phyloP scores from a whole-genome alignment of 2,329 filamentous ascomycete genomes.

The Pseudogymnoascus sp. region DNA sequence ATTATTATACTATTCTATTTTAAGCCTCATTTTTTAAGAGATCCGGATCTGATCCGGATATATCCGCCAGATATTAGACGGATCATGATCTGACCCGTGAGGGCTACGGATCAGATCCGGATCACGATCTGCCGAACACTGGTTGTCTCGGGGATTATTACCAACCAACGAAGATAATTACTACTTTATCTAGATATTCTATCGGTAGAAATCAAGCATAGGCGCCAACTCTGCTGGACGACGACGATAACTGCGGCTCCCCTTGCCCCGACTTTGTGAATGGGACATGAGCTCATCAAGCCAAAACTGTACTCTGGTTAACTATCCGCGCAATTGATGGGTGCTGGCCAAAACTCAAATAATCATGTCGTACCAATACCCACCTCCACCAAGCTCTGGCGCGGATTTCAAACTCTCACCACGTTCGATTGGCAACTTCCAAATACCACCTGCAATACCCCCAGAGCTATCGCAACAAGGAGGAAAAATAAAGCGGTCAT shows the following conservation, averaged over 20 bases:
- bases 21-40: no score
- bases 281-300: constrained; percentile 6
- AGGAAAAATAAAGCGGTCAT: constrained; percentile 36
- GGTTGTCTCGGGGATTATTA: no score
- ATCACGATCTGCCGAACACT: no score
- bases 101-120: no score
- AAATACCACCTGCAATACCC: background rate
- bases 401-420: constrained; percentile 1
- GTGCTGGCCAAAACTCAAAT: constrained; percentile 3
- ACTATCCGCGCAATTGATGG: background rate
- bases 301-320: constrained; percentile 4
- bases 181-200: no score
- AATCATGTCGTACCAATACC: constrained; percentile 9
- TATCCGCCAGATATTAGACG: no score
- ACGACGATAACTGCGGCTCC: constrained; percentile 4
- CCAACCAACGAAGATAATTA: no score
- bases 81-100: no score
- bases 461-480: background rate
- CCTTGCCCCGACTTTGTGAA: background rate
- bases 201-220: background rate
- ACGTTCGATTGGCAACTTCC: background rate
- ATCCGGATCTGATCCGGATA: no score
- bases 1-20: no score
- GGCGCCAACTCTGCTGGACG: background rate
- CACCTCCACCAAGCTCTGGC: background rate